Evolutionary conservation across 176 grass and related monocot species (phyloP).

Genomic region (Paspalum vaginatum): DNA sequence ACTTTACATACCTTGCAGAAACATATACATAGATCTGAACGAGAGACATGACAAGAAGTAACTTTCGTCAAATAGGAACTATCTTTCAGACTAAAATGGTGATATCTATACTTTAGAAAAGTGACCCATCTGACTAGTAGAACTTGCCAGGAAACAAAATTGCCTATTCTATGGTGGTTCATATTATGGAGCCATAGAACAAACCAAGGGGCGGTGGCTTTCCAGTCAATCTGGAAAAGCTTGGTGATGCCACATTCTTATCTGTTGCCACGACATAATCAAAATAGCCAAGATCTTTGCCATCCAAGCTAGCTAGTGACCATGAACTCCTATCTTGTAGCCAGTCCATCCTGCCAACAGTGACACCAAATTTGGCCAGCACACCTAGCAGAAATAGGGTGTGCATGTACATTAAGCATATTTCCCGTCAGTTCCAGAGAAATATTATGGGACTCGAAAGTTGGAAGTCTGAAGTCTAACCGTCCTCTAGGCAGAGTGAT

Average conservation of each 20-base stretch:
- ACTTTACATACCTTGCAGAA: slow-evolving; percentile 8
- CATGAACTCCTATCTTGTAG: slow-evolving; percentile 68
- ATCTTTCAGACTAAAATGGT: slow-evolving; percentile 11
- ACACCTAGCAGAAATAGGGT: slow-evolving; percentile 56
- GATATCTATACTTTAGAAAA: neutral
- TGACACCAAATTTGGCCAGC: slow-evolving; percentile 80
- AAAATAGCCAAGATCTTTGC: slow-evolving; percentile 75
- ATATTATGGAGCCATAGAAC: slow-evolving; percentile 29
- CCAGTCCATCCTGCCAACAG: slow-evolving; percentile 83
- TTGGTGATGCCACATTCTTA: slow-evolving; percentile 67
- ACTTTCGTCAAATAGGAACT: neutral
- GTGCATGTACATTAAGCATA: slow-evolving; percentile 7
- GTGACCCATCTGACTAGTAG: neutral
- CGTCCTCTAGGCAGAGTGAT: slow-evolving; percentile 70
- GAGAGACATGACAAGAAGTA: neutral
- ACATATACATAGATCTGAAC: neutral
- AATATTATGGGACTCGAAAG: neutral
- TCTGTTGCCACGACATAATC: slow-evolving; percentile 81
- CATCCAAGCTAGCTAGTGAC: slow-evolving; percentile 80
- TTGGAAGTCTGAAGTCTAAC: slow-evolving; percentile 44
- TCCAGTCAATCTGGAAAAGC: slow-evolving; percentile 72
- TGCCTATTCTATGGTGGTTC: neutral
- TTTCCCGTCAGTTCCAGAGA: neutral
- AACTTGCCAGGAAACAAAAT: neutral
- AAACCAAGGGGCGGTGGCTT: slow-evolving; percentile 80